Conservation (phyloP, 164 flowering plant species). For the Vitis riparia region DNA sequence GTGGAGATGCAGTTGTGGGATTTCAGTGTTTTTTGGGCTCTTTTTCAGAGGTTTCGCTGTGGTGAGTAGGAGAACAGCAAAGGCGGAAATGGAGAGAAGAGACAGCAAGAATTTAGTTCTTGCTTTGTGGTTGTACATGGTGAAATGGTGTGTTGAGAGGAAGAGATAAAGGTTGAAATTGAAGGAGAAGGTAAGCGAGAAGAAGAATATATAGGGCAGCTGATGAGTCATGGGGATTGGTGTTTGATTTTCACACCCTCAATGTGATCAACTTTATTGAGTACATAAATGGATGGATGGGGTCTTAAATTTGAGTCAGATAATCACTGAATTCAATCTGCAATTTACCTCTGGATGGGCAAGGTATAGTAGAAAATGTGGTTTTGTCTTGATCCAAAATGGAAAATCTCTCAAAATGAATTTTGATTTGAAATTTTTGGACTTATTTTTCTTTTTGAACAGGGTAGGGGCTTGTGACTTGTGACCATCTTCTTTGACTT, state of each 20-base stretch:
- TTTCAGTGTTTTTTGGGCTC: slow-evolving; percentile 2
- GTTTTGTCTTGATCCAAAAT: no score
- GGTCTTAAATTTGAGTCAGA: background rate
- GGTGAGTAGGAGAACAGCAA: slow-evolving; percentile 18
- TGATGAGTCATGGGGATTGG: no score
- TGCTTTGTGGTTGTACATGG: slow-evolving; percentile 13
- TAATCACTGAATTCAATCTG: background rate
- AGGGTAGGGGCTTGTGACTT: no score
- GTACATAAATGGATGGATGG: background rate
- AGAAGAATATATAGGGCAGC: background rate
- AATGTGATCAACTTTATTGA: no score
- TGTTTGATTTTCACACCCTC: no score
- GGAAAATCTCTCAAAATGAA: no score
- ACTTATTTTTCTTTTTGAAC: no score
- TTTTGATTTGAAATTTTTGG: no score
- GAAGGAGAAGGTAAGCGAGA: background rate
- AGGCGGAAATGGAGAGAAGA: slow-evolving; percentile 8
- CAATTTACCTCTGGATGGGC: no score
- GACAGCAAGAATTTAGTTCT: slow-evolving; percentile 3
- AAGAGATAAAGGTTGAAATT: background rate
- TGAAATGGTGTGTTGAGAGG: background rate
- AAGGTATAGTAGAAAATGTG: no score
- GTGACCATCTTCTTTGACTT: no score
- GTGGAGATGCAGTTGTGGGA: slow-evolving; percentile 24
- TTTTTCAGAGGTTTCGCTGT: slow-evolving; percentile 3